Evolutionary conservation across 768 basidiomycete genomes (phyloP), one percentile per base, ranked within the genome.

Genomic region (Austroboletus festivus): DNA sequence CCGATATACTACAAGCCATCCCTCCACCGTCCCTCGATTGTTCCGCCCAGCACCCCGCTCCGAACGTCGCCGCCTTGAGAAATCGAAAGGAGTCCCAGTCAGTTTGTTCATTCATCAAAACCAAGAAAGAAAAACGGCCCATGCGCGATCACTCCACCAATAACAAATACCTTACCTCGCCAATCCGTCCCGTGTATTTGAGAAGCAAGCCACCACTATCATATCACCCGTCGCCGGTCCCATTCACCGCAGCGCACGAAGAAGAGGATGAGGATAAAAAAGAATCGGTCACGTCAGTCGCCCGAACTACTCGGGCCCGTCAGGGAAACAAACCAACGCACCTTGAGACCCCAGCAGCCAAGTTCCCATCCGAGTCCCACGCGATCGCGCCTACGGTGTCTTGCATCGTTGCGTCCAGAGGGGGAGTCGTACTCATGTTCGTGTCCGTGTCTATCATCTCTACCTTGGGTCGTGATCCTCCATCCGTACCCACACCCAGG

Each of bases 351-450:
- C 87, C 87, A n/a, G 85, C 81, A 12, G 83, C 81, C 45, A 82
- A 57, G 15, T 73, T 71, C 4, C 69, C 75, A 23, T 57, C 50
- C 1, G 59, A 56, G 53, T 77, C 73, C 65, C 76, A 80, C 13
- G 72, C 81, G 30, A 89, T 73, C n/a, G 87, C 88, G 15, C 89
- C 89, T 6, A 92, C 89, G 0, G 89, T 92, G 61, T 92, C 89
- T 59, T 89, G 85, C 46, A 81, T 71, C 46, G 13, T 15, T 13
- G 34, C 51, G 68, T 69, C 50, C 59, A 55, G 56, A 64, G 50
- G 48, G 19, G 48, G 48, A n/a, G n/a, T 23, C 13, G 40, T 26
- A 9, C 12, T 16, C 22, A 19, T 13, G 15, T 45, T 28, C 52
- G 11, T 47, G 42, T 37, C 33, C 31, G 19, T 21, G 28, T 7